A percentile compares a stretch with the other conserved stretches of the same genome.
These are phyloP conservation scores for Nicotiana attenuata DNA, from an alignment of 257 asterid species.

Conservation along the genomic window DNA sequence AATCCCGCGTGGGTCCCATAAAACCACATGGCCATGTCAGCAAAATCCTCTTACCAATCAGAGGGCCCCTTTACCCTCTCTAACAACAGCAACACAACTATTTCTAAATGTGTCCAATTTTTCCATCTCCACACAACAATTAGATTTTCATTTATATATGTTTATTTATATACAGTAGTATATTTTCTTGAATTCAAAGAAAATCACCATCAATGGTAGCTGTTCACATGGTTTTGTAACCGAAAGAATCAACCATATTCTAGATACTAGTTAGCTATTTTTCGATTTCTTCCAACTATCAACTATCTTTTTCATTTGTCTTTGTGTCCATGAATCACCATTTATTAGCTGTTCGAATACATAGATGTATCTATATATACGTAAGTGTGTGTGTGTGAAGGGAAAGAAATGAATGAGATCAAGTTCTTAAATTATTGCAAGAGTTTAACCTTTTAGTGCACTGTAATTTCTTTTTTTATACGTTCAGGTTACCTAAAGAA, in stretches of 20 bases:
- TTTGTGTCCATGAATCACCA: neutral
- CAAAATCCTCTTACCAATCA: slow-evolving; percentile 15
- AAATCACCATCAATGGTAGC: slow-evolving; percentile 8
- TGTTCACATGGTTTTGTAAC: slow-evolving; percentile 12
- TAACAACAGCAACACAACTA: neutral
- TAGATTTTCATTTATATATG: neutral
- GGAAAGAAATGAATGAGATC: neutral
- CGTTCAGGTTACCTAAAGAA: too few species aligned
- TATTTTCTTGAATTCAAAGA: neutral
- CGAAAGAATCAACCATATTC: neutral
- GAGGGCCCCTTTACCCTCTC: neutral
- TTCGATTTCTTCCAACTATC: neutral
- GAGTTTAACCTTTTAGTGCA: too few species aligned
- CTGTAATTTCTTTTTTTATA: too few species aligned
- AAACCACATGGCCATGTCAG: slow-evolving; percentile 26
- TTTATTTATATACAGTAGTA: neutral
- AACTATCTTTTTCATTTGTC: neutral
- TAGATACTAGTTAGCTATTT: neutral
- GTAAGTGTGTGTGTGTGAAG: neutral
- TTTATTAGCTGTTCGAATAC: neutral
- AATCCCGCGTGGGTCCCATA: slow-evolving; percentile 12
- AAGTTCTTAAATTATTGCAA: neutral
- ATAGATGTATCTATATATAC: too few species aligned
- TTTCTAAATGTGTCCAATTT: neutral
- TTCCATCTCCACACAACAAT: neutral